Evolutionary conservation across 192 early-diverging fungal genomes (phyloP), one percentile per base, ranked within the genome.

Genomic region (Mortierella hygrophila): DNA sequence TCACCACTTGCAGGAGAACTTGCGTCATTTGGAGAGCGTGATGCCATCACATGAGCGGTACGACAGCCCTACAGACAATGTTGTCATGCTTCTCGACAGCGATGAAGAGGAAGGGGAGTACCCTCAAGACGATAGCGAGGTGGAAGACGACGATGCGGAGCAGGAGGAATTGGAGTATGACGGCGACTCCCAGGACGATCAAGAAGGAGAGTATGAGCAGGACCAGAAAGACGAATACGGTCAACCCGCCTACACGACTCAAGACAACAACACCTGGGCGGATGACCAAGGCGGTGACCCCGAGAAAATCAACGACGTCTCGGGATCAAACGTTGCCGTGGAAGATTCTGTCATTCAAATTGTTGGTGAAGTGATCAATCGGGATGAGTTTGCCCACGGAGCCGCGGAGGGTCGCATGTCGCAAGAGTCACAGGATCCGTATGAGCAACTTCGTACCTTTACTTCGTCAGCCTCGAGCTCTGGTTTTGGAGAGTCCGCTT

Each of bases 31-130:
- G 40, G 21, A 38, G 70, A 71, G 70, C 35, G 41, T n/a, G 18
- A 20, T 71, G 40, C 7, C 41, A 26, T 41, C 15, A 6, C 38
- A 71, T 0, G 60, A 65, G 26, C 29, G 70, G 7, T 21, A 21
- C 21, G 70, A 41, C 70, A 38, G 40, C 40, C n/a, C 40, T 13
- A n/a, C 2, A 6, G 40, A 42, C 18, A 42, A 71, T 42, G 40
- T 42, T 26, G 70, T 71, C 40, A 15, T 42, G 21, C 70, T 71
- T 37, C 70, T 71, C 3, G 70, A 71, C 21, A 71, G 70, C 70
- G 70, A 71, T 23, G 70, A 71, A 21, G 70, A 71, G 20, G 70
- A 71, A n/a, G 70, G 8, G 23, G 70, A 42, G 8, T 10, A 21
- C 23, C 70, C 70, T 42, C 38, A 71, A 23, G 41, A 71, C 16